Conservation (phyloP, 2,329 filamentous ascomycete genomes). For the Aureobasidium subglaciale region DNA sequence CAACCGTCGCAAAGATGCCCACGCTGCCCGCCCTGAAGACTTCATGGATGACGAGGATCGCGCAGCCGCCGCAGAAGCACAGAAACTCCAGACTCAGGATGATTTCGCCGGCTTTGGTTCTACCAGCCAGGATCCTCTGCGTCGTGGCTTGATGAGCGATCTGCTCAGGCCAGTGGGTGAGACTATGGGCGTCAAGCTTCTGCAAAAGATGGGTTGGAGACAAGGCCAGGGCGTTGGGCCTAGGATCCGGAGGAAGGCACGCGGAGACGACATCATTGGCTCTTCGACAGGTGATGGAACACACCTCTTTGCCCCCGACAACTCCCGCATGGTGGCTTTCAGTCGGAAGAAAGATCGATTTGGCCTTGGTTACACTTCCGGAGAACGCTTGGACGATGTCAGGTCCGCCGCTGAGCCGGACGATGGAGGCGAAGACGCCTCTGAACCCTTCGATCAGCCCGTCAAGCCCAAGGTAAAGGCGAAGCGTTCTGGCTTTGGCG, state of each 20-base stretch:
- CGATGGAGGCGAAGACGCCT: slow-evolving; percentile 28
- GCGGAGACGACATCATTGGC: slow-evolving; percentile 29
- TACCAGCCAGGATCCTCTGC: slow-evolving; percentile 48
- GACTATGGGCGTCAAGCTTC: slow-evolving; percentile 76
- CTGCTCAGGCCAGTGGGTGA: slow-evolving; percentile 67
- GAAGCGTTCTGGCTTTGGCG: slow-evolving; percentile 68
- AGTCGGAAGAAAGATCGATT: slow-evolving; percentile 60
- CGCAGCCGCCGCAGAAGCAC: slow-evolving; percentile 73
- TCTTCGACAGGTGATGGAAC: slow-evolving; percentile 33
- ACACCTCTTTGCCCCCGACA: slow-evolving; percentile 80
- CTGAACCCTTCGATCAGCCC: slow-evolving; percentile 28
- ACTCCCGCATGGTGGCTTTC: slow-evolving; percentile 62
- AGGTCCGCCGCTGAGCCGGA: slow-evolving; percentile 15
- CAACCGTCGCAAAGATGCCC: slow-evolving; percentile 61
- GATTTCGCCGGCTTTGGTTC: slow-evolving; percentile 71
- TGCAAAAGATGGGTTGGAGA: slow-evolving; percentile 93
- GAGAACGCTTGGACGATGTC: slow-evolving; percentile 40
- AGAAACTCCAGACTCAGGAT: slow-evolving; percentile 63
- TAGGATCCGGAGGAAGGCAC: slow-evolving; percentile 68
- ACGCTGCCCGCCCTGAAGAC: slow-evolving; percentile 70
- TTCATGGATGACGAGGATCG: slow-evolving; percentile 98
- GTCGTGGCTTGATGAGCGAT: slow-evolving; percentile 56
- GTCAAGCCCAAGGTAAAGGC: slow-evolving; percentile 38
- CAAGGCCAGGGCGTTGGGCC: slow-evolving; percentile 89
- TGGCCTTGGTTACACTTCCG: slow-evolving; percentile 61